phyloP scores from a whole-genome alignment of 2,329 filamentous ascomycete genomes.

The Aspergillus felis region DNA sequence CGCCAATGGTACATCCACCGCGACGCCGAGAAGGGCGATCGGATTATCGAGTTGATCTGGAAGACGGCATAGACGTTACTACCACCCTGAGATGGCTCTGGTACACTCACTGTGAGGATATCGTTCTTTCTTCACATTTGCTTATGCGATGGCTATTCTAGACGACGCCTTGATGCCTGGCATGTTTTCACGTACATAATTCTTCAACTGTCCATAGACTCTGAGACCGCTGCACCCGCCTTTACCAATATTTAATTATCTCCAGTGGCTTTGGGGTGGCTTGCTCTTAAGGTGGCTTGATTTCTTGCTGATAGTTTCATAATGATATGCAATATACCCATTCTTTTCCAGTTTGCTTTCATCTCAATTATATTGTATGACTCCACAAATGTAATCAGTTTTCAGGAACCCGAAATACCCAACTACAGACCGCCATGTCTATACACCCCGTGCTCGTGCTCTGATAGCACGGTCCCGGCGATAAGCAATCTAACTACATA shows the following conservation, averaged over 20 bases:
- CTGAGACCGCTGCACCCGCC: background rate
- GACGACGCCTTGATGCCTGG: background rate
- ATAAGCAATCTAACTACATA: no score
- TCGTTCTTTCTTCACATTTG: background rate
- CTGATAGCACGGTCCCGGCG: no score
- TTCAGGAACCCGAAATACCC: background rate
- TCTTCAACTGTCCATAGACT: background rate
- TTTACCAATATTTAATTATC: background rate
- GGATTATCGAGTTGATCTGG: slow-evolving; percentile 41
- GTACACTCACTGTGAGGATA: background rate
- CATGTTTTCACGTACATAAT: background rate
- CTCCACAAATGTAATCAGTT: background rate
- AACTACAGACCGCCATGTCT: no score
- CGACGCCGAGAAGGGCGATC: slow-evolving; percentile 37
- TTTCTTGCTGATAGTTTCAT: background rate
- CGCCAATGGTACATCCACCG: slow-evolving; percentile 55
- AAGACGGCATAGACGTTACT: slow-evolving; percentile 12
- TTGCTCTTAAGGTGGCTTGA: background rate
- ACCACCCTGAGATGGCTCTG: background rate
- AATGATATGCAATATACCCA: background rate
- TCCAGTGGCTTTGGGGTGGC: background rate
- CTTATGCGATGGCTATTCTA: background rate
- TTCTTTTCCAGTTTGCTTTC: background rate
- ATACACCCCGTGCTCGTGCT: no score
- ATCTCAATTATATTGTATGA: background rate